A percentile compares a stretch with the other conserved stretches of the same genome.
phyloP scores from a whole-genome alignment of 1,139 yeast genomes.

The Wickerhamiella infanticola region DNA sequence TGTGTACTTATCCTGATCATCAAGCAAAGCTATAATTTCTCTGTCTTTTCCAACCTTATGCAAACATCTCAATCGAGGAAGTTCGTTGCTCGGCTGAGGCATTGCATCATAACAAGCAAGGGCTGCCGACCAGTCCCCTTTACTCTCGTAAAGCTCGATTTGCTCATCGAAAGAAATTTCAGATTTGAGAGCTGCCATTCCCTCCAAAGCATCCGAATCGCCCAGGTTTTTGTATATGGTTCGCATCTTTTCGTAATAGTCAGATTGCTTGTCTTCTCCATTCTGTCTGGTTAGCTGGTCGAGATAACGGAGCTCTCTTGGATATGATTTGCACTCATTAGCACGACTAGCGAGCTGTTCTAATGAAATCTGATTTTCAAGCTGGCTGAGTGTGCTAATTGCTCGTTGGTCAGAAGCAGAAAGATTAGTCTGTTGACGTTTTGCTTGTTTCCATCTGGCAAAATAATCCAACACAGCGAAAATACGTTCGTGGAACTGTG shows the following conservation, averaged over 20 bases:
- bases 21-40: slow-evolving; percentile 24
- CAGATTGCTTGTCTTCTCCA: slow-evolving; percentile 19
- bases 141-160: slow-evolving; percentile 64
- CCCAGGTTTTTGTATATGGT: slow-evolving; percentile 74
- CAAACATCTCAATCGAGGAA: slow-evolving; percentile 36
- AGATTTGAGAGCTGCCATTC: slow-evolving; percentile 62
- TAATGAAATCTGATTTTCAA: slow-evolving; percentile 45
- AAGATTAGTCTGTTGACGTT: slow-evolving; percentile 5
- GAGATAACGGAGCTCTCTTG: slow-evolving; percentile 73
- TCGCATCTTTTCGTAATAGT: slow-evolving; percentile 32
- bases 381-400: slow-evolving; percentile 24
- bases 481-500: slow-evolving; percentile 53
- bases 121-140: slow-evolving; percentile 78
- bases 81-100: slow-evolving; percentile 22
- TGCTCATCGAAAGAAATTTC: slow-evolving; percentile 55
- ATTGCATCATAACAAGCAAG: slow-evolving; percentile 65
- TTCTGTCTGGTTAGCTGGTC: slow-evolving; percentile 54
- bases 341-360: slow-evolving; percentile 63
- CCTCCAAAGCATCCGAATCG: slow-evolving; percentile 83
- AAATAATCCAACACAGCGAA: slow-evolving; percentile 74
- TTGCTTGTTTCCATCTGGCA: slow-evolving; percentile 47
- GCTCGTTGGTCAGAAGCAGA: slow-evolving; percentile 3
- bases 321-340: slow-evolving; percentile 71
- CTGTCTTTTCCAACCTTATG: slow-evolving; percentile 45
- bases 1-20: not conserved